Evolutionary conservation across 2,329 filamentous ascomycete species (phyloP).

Genomic region (Alternaria triticimaculans): DNA sequence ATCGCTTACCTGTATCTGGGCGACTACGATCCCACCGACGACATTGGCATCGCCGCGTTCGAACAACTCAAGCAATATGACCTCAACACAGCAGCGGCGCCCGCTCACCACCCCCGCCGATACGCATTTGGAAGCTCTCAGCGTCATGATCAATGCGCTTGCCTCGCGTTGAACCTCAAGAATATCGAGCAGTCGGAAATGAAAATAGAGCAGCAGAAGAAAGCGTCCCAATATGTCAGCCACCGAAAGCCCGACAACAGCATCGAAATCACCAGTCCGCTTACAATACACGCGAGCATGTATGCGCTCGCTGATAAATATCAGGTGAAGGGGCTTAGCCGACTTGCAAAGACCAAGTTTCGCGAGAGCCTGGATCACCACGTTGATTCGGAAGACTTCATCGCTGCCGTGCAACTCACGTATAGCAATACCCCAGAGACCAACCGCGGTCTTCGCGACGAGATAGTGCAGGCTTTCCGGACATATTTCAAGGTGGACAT

Average conservation of each 20-base stretch:
- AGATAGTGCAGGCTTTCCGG: conserved; percentile 29
- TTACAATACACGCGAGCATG: conserved; percentile 26
- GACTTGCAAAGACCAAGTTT: conserved; percentile 20
- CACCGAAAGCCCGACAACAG: not conserved
- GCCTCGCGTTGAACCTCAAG: conserved; percentile 6
- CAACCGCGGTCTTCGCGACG: conserved; percentile 42
- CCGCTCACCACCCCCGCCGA: conserved; percentile 3
- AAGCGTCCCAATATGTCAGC: not conserved
- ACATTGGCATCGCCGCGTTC: not conserved
- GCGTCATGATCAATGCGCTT: conserved; percentile 7
- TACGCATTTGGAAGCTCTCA: not conserved
- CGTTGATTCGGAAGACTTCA: conserved; percentile 33
- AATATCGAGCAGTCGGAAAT: not conserved
- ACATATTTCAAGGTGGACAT: conserved; percentile 25
- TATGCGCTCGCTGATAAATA: conserved; percentile 30
- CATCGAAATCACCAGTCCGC: conserved; percentile 39
- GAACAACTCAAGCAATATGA: conserved; percentile 4
- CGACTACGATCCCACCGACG: conserved; percentile 26
- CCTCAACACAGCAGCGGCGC: not conserved
- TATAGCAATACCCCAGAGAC: conserved; percentile 35
- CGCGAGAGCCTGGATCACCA: conserved; percentile 11
- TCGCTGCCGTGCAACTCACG: conserved; percentile 30
- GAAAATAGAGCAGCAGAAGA: not conserved
- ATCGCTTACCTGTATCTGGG: conserved; percentile 26
- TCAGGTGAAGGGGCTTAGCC: conserved; percentile 15